These are phyloP conservation scores for Sporothrix globosa DNA, from an alignment of 2,329 filamentous ascomycete species.

Conservation along the genomic window DNA sequence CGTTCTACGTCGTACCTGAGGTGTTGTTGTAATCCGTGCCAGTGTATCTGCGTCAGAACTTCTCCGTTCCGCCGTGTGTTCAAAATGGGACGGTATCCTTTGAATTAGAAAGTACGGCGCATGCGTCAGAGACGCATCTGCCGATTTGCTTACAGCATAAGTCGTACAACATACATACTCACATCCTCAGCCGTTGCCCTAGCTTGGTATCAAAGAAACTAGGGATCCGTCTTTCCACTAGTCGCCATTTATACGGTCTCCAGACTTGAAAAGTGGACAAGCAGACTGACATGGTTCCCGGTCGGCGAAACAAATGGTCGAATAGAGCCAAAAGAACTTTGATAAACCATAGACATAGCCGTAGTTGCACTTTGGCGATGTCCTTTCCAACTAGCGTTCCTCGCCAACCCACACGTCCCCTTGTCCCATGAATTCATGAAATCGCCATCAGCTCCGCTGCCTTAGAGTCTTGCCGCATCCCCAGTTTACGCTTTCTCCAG, in stretches of 20 bases:
- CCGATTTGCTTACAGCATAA: too few relatives aligned
- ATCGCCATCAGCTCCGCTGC: slow-evolving; percentile 12
- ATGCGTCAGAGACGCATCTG: too few relatives aligned
- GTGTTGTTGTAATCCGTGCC: too few relatives aligned
- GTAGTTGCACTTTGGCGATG: slow-evolving; percentile 1
- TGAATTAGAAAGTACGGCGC: neutral
- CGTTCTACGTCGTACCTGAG: neutral
- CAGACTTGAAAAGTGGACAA: slow-evolving; percentile 28
- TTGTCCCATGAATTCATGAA: slow-evolving; percentile 18
- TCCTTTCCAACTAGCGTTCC: slow-evolving; percentile 18
- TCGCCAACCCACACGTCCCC: slow-evolving; percentile 1
- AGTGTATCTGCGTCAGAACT: neutral
- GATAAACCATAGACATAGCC: neutral
- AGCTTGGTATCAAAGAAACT: neutral
- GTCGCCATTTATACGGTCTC: slow-evolving; percentile 11
- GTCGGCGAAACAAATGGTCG: neutral
- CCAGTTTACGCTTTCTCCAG: neutral
- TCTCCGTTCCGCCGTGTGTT: neutral
- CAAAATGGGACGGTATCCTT: neutral
- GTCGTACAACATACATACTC: too few relatives aligned
- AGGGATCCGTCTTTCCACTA: slow-evolving; percentile 3
- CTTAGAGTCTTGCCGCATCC: neutral
- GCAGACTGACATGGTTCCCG: neutral
- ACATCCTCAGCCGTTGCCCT: neutral
- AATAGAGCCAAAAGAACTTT: neutral